Conservation (phyloP, 345 rosid genomes). For the Raphanus raphanistrum region DNA sequence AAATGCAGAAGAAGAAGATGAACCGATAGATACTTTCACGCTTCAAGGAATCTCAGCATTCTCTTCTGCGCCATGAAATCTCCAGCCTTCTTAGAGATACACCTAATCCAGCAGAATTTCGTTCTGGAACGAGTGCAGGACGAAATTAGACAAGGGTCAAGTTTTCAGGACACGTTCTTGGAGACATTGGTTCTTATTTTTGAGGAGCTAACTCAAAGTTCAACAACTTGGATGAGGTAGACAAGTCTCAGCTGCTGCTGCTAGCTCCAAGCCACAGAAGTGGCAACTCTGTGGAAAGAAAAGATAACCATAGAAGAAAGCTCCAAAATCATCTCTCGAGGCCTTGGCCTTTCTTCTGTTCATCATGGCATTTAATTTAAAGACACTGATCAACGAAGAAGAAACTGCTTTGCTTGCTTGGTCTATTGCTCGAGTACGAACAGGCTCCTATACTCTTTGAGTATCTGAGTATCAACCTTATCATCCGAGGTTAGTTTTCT, state of each 20-base stretch:
- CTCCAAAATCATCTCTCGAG: slow-evolving; percentile 24
- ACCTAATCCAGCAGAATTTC: slow-evolving; percentile 26
- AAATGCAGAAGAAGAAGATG: slow-evolving; percentile 11
- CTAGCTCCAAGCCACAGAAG: slow-evolving; percentile 9
- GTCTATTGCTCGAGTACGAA: slow-evolving; percentile 14
- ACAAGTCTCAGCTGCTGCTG: neutral
- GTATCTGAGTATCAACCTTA: neutral
- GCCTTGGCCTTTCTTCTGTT: slow-evolving; percentile 30
- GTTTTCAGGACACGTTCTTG: slow-evolving; percentile 1
- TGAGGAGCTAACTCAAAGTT: slow-evolving; percentile 23
- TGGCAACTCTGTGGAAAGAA: slow-evolving; percentile 21
- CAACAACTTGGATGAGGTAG: slow-evolving; percentile 4
- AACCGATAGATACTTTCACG: neutral
- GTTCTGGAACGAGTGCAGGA: slow-evolving; percentile 21
- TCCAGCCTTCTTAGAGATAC: neutral
- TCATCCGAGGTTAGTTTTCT: slow-evolving; percentile 16
- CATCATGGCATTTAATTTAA: slow-evolving; percentile 17
- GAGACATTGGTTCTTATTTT: slow-evolving; percentile 2
- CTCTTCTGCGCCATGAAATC: slow-evolving; percentile 7
- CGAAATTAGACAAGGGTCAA: neutral
- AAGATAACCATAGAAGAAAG: slow-evolving; percentile 6
- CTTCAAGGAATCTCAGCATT: neutral
- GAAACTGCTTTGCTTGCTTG: slow-evolving; percentile 29
- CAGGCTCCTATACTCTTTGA: slow-evolving; percentile 18
- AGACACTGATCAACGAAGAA: slow-evolving; percentile 10